These are phyloP conservation scores for Vitis vinifera DNA, from an alignment of 164 flowering plant genomes.

Conservation along the genomic window DNA sequence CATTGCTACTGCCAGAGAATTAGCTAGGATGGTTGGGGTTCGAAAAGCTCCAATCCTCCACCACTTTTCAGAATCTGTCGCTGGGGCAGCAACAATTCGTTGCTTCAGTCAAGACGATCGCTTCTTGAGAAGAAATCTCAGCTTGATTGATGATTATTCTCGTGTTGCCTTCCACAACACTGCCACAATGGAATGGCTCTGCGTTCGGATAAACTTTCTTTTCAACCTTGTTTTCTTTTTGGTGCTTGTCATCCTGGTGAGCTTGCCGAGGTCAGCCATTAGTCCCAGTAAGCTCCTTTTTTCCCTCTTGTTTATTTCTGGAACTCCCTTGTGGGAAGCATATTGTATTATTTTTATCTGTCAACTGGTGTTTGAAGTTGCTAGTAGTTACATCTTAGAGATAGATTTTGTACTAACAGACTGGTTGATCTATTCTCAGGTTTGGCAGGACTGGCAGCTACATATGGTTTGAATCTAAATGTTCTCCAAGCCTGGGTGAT, in stretches of 20 bases:
- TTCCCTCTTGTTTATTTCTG: slow-evolving; percentile 1
- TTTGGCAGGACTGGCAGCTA: slow-evolving; percentile 75
- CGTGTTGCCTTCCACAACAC: slow-evolving; percentile 64
- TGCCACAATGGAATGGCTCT: slow-evolving; percentile 87
- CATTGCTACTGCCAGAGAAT: slow-evolving; percentile 78
- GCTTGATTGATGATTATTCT: slow-evolving; percentile 66
- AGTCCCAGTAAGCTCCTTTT: slow-evolving; percentile 66
- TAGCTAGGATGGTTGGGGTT: slow-evolving; percentile 77
- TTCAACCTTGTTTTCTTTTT: slow-evolving; percentile 78
- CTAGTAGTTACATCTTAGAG: background rate
- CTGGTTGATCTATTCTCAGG: slow-evolving; percentile 37
- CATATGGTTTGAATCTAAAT: slow-evolving; percentile 77
- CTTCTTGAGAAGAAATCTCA: slow-evolving; percentile 39
- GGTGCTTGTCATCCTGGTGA: slow-evolving; percentile 71
- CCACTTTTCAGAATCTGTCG: slow-evolving; percentile 71
- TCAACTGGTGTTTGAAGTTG: background rate
- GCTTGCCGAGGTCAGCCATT: slow-evolving; percentile 62
- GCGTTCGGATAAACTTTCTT: slow-evolving; percentile 68
- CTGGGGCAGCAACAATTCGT: slow-evolving; percentile 66
- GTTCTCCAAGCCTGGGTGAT: slow-evolving; percentile 82
- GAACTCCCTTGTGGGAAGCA: too few relatives aligned
- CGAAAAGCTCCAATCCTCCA: slow-evolving; percentile 75
- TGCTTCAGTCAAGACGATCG: slow-evolving; percentile 72
- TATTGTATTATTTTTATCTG: too few relatives aligned
- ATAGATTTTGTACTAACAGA: background rate